Base-by-base conservation (phyloP, 495 filamentous ascomycete species). In the Pyrenula massariospora region DNA sequence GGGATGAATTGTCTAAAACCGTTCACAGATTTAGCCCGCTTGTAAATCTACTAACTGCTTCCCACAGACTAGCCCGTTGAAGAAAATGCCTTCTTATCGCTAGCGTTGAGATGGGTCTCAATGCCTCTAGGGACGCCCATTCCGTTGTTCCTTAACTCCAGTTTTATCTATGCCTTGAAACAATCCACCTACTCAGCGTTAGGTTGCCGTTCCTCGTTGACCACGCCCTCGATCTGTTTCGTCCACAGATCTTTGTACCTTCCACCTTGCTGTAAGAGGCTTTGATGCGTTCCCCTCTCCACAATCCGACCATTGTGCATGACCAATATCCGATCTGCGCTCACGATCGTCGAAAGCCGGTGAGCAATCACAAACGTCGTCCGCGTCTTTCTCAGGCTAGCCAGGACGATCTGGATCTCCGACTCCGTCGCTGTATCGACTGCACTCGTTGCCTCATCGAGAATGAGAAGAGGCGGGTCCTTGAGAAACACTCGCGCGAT, bases 191-290 rank as follows among this genome's bases (percentile, higher is more conserved):
- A n/a, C n/a, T n/a, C n/a, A n/a, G n/a, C n/a, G n/a, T n/a, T n/a
- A n/a, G n/a, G n/a, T n/a, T n/a, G n/a, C n/a, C n/a, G 31, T 15
- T 42, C 15, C 15, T 42, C 31, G 5, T 42, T 15, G 8, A 42
- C 31, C 31, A 42, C 31, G 31, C 31, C 31, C 31, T 42, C 31
- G 10, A 78, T 71, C 61, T 83, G 80, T 54, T 79, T 81, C 10
- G 78, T 77, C 80, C 80, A 83, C n/a, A 82, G 70, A 57, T 80
- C 73, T n/a, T 75, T 72, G 58, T 85, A 86, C 69, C 79, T 83
- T 19, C 83, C 60, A 12, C 81, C 21, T 70, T 68, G 21, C 69
- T 66, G 11, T 63, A 59, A 1, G 36, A 62, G 57, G 22, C 54
- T 52, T 15, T 50, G n/a, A 20, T 63, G 61, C 21, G 55, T 60